Conservation (phyloP, 495 filamentous ascomycete genomes). For the Penicillium turbatum region DNA sequence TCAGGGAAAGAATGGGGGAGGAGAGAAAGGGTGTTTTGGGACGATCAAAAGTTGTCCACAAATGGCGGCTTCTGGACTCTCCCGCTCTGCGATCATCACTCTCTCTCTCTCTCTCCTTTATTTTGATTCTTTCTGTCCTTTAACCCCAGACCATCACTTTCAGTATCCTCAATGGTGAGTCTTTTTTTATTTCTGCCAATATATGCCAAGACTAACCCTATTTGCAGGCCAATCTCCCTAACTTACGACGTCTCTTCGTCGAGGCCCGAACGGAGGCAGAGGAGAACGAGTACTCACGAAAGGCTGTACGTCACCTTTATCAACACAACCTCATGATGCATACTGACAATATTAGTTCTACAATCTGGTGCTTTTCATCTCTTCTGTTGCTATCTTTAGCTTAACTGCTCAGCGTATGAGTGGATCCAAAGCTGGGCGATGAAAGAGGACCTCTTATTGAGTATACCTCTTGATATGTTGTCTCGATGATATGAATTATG, state of each 20-base stretch:
- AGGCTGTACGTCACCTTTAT: constrained; percentile 56
- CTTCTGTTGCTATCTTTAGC: constrained; percentile 89
- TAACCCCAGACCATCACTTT: neutral
- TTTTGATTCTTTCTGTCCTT: constrained; percentile 7
- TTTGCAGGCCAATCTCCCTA: constrained; percentile 78
- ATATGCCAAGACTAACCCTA: constrained; percentile 8
- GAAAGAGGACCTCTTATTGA: constrained; percentile 10
- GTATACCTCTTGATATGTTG: neutral
- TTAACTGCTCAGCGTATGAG: constrained; percentile 76
- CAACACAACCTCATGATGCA: neutral
- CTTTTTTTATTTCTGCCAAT: neutral
- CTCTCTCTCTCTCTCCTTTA: constrained; percentile 14
- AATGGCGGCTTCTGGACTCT: constrained; percentile 32
- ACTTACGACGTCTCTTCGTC: constrained; percentile 92
- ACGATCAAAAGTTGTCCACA: constrained; percentile 42
- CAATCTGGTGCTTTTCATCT: constrained; percentile 93
- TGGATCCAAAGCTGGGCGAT: constrained; percentile 38
- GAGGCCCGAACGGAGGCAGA: constrained; percentile 91
- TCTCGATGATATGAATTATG: neutral
- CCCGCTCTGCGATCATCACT: constrained; percentile 8
- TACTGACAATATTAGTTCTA: constrained; percentile 66
- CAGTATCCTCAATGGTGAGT: constrained; percentile 17
- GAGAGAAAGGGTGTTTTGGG: constrained; percentile 28
- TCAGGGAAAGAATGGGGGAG: constrained; percentile 3
- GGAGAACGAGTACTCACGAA: constrained; percentile 90